Conservation (phyloP, 1,284 basidiomycete genomes). For the Pascua guehoae region DNA sequence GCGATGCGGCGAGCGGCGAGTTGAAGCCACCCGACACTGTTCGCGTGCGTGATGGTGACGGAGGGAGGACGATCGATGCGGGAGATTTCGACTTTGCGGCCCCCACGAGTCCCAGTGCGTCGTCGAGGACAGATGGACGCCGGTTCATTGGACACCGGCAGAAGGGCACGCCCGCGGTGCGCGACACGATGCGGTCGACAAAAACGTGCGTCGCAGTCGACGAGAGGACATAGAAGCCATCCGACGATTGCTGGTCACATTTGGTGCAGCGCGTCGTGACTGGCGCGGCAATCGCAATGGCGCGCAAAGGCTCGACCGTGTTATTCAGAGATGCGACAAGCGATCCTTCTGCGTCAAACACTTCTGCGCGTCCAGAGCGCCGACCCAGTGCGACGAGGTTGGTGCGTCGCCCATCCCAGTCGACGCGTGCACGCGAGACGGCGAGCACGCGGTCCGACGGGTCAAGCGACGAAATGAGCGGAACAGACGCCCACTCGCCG, state of each 20-base stretch:
- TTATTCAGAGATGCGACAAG: constrained; percentile 4
- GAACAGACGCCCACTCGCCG: constrained; percentile 12
- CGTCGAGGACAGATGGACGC: constrained; percentile 22
- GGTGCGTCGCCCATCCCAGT: too few species aligned
- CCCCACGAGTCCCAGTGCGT: neutral
- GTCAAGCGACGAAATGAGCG: constrained; percentile 8
- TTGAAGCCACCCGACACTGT: constrained; percentile 3
- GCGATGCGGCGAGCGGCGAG: neutral
- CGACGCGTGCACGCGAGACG: constrained; percentile 5
- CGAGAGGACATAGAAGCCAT: constrained; percentile 35
- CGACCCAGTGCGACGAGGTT: constrained; percentile 29
- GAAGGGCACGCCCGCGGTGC: constrained; percentile 6
- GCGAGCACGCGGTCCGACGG: constrained; percentile 20
- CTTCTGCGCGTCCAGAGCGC: constrained; percentile 33
- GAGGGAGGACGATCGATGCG: neutral
- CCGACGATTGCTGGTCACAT: constrained; percentile 25
- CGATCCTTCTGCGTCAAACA: constrained; percentile 29
- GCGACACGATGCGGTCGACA: constrained; percentile 30
- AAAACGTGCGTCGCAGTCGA: constrained; percentile 28
- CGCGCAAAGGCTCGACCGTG: constrained; percentile 6
- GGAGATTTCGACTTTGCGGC: neutral
- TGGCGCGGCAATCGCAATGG: constrained; percentile 19
- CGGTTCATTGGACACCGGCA: constrained; percentile 30
- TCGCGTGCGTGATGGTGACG: constrained; percentile 1
- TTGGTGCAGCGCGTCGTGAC: constrained; percentile 25